Evolutionary conservation across 140 eudicot genomes (phyloP).

Genomic region (Anethum foeniculum): DNA sequence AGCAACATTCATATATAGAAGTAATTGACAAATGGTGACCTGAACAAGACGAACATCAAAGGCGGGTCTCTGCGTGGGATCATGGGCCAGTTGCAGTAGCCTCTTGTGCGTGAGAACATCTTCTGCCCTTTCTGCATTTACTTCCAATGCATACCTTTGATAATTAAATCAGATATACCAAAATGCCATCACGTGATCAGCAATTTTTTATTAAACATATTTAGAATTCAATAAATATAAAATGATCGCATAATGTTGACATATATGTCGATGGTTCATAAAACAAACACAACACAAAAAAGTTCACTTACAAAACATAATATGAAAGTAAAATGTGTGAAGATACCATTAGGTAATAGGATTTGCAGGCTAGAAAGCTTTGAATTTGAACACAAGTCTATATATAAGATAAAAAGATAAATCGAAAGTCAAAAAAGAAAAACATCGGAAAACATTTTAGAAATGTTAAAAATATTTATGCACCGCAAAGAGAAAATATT

Average conservation of each 20-base stretch:
- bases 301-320: too few species aligned
- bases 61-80: conserved; percentile 57
- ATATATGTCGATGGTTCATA: too few species aligned
- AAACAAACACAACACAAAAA: too few species aligned
- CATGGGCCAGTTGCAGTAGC: conserved; percentile 53
- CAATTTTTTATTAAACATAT: background rate
- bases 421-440: too few species aligned
- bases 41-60: conserved; percentile 71
- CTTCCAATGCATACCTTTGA: conserved; percentile 71
- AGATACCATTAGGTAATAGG: too few species aligned
- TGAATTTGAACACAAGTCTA: too few species aligned
- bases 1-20: background rate
- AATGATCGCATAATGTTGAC: too few species aligned
- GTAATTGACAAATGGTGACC: conserved; percentile 17
- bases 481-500: background rate
- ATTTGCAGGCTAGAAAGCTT: too few species aligned
- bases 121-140: conserved; percentile 80
- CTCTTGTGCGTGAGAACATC: conserved; percentile 75
- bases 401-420: too few species aligned
- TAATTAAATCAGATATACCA: background rate
- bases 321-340: too few species aligned
- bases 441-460: too few species aligned
- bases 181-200: background rate
- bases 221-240: background rate
- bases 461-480: background rate